Percentiles rank a stretch among this genome's conserved stretches.
Evolutionary conservation across 225 moss, liverwort and hornwort species (phyloP).

Genomic region (Anthoceros angustus): DNA sequence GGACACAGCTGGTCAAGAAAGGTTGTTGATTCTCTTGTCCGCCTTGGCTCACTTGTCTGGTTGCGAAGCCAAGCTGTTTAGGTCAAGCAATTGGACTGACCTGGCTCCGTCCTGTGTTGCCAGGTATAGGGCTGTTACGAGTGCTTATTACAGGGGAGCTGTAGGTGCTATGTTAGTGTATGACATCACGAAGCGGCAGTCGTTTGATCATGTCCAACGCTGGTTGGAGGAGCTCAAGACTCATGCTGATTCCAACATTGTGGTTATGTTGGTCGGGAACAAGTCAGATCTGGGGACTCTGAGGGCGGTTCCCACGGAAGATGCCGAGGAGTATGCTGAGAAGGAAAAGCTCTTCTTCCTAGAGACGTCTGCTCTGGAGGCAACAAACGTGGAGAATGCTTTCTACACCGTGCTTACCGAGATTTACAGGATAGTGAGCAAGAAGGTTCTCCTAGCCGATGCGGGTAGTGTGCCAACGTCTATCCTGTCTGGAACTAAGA

Average conservation of each 20-base stretch:
- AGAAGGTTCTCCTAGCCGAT: conserved; percentile 74
- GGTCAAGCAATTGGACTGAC: not conserved
- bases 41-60: not conserved
- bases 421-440: conserved; percentile 86
- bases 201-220: conserved; percentile 80
- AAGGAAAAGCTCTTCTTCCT: conserved; percentile 75
- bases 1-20: conserved; percentile 98
- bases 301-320: conserved; percentile 66
- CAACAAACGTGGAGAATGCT: conserved; percentile 74
- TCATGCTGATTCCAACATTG: conserved; percentile 80
- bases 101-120: conserved; percentile 5
- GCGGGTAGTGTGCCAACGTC: conserved; percentile 30
- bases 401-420: conserved; percentile 79
- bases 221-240: conserved; percentile 92
- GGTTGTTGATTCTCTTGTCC: conserved; percentile 19
- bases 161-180: conserved; percentile 94
- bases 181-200: conserved; percentile 81
- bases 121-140: conserved; percentile 92
- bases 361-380: conserved; percentile 84
- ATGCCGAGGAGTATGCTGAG: conserved; percentile 66
- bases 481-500: conserved; percentile 31
- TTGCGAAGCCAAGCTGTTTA: not conserved
- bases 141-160: conserved; percentile 84
- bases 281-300: conserved; percentile 68
- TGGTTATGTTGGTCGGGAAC: conserved; percentile 83